These are phyloP conservation scores for Fusarium sulawesiense DNA, from an alignment of 2,329 filamentous ascomycete genomes.

Conservation along the genomic window DNA sequence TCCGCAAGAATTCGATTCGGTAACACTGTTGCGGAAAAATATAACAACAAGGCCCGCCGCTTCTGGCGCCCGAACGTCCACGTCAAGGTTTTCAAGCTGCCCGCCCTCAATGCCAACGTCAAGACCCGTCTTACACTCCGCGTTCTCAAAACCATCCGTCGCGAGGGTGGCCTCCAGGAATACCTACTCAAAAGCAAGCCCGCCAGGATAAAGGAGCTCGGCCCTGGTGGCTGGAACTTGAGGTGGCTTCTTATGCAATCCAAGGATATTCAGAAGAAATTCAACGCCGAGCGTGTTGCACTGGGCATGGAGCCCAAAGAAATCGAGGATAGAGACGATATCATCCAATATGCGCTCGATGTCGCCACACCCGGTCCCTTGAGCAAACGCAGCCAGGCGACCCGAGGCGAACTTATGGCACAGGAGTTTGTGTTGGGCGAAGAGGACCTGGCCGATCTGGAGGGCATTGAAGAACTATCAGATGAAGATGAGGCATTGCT, in stretches of 20 bases:
- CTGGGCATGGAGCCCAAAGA: conserved; percentile 68
- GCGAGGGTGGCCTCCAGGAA: conserved; percentile 88
- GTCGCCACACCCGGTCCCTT: conserved; percentile 56
- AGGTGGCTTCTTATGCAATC: conserved; percentile 92
- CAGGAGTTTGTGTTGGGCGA: conserved; percentile 62
- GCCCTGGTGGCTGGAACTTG: conserved; percentile 89
- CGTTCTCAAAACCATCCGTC: conserved; percentile 80
- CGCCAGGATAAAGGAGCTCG: conserved; percentile 83
- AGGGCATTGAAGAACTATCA: conserved; percentile 55
- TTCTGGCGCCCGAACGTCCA: conserved; percentile 81
- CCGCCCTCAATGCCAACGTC: conserved; percentile 70
- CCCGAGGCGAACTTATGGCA: conserved; percentile 54
- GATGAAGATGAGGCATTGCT: conserved; percentile 53
- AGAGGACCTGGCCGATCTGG: conserved; percentile 53
- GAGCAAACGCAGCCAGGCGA: conserved; percentile 50
- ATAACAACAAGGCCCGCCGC: conserved; percentile 77
- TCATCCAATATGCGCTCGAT: conserved; percentile 57
- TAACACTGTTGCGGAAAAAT: conserved; percentile 78
- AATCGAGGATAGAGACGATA: conserved; percentile 51
- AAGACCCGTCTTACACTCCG: conserved; percentile 76
- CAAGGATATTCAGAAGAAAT: conserved; percentile 70
- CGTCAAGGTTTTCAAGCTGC: conserved; percentile 74
- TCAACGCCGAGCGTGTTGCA: conserved; percentile 71
- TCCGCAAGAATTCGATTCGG: conserved; percentile 78
- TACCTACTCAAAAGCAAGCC: conserved; percentile 88